Evolutionary conservation across 371 early-diverging fungal species (phyloP), one percentile per base, ranked within the genome.

Genomic region (Mortierella sp.): DNA sequence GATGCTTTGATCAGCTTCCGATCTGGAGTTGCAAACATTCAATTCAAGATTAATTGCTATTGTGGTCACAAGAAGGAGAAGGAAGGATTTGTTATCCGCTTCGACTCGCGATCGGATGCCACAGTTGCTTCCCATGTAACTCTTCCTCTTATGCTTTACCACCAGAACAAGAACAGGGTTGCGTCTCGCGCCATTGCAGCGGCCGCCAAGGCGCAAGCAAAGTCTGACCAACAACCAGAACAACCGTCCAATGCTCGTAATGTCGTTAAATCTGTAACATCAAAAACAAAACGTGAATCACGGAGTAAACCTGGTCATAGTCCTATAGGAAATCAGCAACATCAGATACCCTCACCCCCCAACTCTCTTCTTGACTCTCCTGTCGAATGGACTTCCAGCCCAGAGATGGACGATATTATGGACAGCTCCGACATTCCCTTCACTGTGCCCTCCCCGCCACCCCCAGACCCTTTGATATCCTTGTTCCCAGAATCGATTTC

Each of bases 31-130:
- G 77, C 77, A 55, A 77, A 68, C 52, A 62, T 77, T 61, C 77
- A 77, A 59, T 59, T 77, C 48, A 77, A 77, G 57, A 64, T 77
- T n/a, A 77, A 77, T 33, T 77, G 77, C 50, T 77, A 77, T 8
- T 77, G 77, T 52, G 57, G 77, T 5, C 77, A 77, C 59, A 77
- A 77, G 65, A 67, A 71, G 50, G 77, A 77, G 58, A 68, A 68
- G 41, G 69, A 77, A 28, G 77, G 77, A n/a, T 77, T 77, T 47
- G 72, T 77, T 19, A 53, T 77, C 32, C 71, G 72, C 16, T 77
- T 77, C 40, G 77, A 72, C 28, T 45, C 72, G 5, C 65, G 45
- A 15, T 59, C 72, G 1, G 71, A 68, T 19, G 9, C 57, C 6
- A 62, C 53, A 16, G 65, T 72, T 36, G 59, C 65, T 19, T 68